Evolutionary conservation across 2,329 filamentous ascomycete species (phyloP), one percentile per base, ranked within the genome.

Genomic region (Coniella vitis): DNA sequence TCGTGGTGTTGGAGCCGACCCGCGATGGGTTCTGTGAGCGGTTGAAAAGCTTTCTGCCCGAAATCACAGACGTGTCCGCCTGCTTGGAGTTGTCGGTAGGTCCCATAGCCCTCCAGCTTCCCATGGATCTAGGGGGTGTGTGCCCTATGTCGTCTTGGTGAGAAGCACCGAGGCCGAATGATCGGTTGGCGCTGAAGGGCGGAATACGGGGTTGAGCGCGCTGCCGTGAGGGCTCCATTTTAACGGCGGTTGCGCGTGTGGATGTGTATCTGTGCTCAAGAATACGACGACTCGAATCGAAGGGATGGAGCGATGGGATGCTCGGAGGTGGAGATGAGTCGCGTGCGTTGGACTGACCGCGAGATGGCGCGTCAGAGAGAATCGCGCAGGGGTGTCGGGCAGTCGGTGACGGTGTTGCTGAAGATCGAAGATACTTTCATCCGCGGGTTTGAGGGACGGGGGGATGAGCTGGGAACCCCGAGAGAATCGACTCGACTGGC

Each of bases 301-400:
- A n/a, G 29, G 29, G 19, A 20, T 19, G 17, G 17, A 38, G 9
- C 14, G 9, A 22, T 16, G 58, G 88, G 88, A 60, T 91, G 85
- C 57, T 91, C 86, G 7, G 81, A 58, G 20, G 91, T 90, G 58
- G 89, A 81, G 54, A 84, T 84, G 1, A 87, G 87, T 14, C 83
- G 86, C n/a, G 87, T 87, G 3, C 87, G 87, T 13, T 40, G 29
- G 35, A 19, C 17, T 17, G 43, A 37, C 50, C 50, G 47, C 51
- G 47, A 40, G 19, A 37, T 16, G 38, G 49, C 51, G 48, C 51
- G 51, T 38, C 34, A 35, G 25, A 34, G 35, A 16, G 14, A 20
- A 31, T 25, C 19, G 38, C 39, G 47, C 42, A 47, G 31, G 35
- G 25, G 40, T 12, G 25, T 37, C 14, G 39, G 37, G 25, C 38